Base-by-base conservation (phyloP, 2,329 filamentous ascomycete species). In the Pezicula carpinea region DNA sequence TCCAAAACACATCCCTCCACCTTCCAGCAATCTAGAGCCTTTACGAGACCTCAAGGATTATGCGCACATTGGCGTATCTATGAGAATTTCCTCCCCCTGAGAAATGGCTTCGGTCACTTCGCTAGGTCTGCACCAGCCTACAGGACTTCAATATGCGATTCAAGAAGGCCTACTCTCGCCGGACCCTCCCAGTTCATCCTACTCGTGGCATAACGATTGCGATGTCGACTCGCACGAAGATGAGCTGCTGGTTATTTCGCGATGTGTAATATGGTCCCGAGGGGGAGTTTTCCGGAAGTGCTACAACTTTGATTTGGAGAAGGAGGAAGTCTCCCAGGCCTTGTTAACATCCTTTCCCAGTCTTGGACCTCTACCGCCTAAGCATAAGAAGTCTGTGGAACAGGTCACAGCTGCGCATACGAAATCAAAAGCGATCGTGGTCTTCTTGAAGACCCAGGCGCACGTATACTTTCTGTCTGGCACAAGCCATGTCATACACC, bases 381-480 rank as follows among this genome's bases (percentile, higher is more conserved):
- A 57, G 34, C 50, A 50, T 18, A 53, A 44, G 29, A 56, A 49
- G 38, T 44, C 39, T 35, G 47, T 40, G 38, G 47, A 51, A 43
- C 52, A 57, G 45, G 70, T 49, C 60, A 64, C 22, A 52, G 46
- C 40, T 10, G 26, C 41, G 14, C 52, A 42, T 11, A 44, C 50
- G 10, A 60, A 52, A 43, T 77, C 79, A 35, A 77, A 84, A 60
- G 90, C 92, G 4, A 70, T 99, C 51, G 89, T 97, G 6, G 87
- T 99, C 42, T 87, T 97, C 56, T 79, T 99, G 55, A 91, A 88
- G 67, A 91, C 89, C 0, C 92, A 97, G 63, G 90, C 89, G 18
- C 92, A 97, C 63, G 82, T 99, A 54, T 95, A 91, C 72, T 96
- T 95, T 64, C 77, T 97, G 32, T 81, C 87, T 2, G 92, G 92